Percentiles rank a stretch among this genome's conserved stretches.
These are phyloP conservation scores for Psilocybe subaeruginosa DNA, from an alignment of 768 basidiomycete genomes.

Conservation along the genomic window DNA sequence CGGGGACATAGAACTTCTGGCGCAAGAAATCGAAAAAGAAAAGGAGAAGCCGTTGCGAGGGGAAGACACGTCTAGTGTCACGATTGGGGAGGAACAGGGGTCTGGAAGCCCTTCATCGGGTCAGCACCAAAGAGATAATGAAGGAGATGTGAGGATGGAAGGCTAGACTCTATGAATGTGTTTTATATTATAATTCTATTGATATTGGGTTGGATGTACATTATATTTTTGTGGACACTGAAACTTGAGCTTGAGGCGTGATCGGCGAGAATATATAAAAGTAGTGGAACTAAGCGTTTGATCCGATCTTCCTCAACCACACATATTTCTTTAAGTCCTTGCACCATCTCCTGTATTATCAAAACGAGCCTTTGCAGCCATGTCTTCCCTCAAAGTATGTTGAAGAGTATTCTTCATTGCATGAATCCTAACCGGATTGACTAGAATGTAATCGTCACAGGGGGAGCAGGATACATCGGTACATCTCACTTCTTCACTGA, in stretches of 20 bases:
- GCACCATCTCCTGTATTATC: neutral
- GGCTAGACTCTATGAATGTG: slow-evolving; percentile 23
- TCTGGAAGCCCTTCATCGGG: slow-evolving; percentile 34
- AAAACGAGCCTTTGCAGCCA: slow-evolving; percentile 11
- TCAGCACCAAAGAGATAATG: slow-evolving; percentile 31
- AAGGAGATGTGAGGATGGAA: slow-evolving; percentile 57
- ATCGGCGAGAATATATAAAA: slow-evolving; percentile 21
- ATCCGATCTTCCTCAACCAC: slow-evolving; percentile 23
- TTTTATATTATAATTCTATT: neutral
- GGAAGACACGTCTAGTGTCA: slow-evolving; percentile 35
- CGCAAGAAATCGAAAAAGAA: slow-evolving; percentile 53
- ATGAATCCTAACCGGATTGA: slow-evolving; percentile 24
- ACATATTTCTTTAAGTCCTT: neutral
- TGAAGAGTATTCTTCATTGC: slow-evolving; percentile 14
- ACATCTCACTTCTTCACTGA: slow-evolving; percentile 16
- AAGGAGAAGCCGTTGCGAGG: slow-evolving; percentile 41
- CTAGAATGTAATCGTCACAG: slow-evolving; percentile 50
- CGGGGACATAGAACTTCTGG: slow-evolving; percentile 65
- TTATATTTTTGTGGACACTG: neutral
- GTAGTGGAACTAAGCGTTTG: slow-evolving; percentile 15
- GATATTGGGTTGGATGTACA: neutral
- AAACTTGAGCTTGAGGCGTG: slow-evolving; percentile 16
- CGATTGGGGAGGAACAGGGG: slow-evolving; percentile 31
- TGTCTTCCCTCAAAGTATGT: slow-evolving; percentile 51
- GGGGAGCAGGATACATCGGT: slow-evolving; percentile 91